Evolutionary conservation across 768 basidiomycete genomes (phyloP).

Genomic region (Trametopsis cervina): DNA sequence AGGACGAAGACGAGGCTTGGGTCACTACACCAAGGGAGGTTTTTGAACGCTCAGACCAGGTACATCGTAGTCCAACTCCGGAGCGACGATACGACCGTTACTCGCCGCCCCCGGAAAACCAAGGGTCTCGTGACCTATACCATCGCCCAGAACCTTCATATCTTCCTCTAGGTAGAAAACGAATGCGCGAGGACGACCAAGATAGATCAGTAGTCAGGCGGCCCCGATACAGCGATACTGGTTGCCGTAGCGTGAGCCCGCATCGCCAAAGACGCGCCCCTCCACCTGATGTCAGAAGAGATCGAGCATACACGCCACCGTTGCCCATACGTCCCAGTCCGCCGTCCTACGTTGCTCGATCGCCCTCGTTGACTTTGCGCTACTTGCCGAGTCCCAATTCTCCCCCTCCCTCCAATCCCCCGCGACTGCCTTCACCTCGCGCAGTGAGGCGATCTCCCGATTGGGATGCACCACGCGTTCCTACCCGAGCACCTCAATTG

Average conservation of each 20-base stretch:
- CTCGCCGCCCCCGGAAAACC: background rate
- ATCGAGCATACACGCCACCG: background rate
- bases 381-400: too few species aligned
- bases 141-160: background rate
- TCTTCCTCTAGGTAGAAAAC: conserved; percentile 4
- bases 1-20: background rate
- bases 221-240: background rate
- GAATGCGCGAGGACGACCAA: conserved; percentile 1
- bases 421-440: too few species aligned
- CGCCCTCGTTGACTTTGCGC: too few species aligned
- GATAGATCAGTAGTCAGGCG: background rate
- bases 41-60: background rate
- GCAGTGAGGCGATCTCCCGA: background rate
- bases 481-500: background rate
- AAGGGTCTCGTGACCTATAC: background rate
- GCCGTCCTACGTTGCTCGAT: background rate
- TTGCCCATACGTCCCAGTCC: background rate
- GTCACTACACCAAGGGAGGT: background rate
- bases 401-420: too few species aligned
- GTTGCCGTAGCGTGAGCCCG: background rate
- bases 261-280: background rate
- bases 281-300: background rate
- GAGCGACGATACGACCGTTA: background rate
- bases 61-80: background rate
- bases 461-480: background rate